Conservation (phyloP, 495 filamentous ascomycete genomes). For the Penicillium antarcticum region DNA sequence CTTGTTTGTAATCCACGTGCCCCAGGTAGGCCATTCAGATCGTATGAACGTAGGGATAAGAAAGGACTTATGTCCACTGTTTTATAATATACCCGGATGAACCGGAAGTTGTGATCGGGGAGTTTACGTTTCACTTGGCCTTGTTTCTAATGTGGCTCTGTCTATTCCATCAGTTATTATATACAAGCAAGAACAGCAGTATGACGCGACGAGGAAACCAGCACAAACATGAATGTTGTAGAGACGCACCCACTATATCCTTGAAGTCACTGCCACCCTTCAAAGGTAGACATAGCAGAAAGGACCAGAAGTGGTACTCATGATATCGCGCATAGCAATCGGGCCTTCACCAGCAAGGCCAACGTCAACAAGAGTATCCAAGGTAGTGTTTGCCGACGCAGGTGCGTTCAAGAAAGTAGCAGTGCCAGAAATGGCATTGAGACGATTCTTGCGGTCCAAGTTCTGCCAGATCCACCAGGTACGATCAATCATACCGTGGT, state of each 20-base stretch:
- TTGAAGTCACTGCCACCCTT: neutral
- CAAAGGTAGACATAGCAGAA: slow-evolving; percentile 57
- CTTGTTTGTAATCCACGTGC: too few species aligned
- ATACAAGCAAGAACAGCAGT: neutral
- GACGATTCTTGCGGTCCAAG: slow-evolving; percentile 44
- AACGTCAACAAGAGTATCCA: slow-evolving; percentile 42
- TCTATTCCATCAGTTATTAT: neutral
- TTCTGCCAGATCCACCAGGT: slow-evolving; percentile 72
- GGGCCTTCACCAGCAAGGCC: slow-evolving; percentile 35
- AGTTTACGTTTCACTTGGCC: too few species aligned
- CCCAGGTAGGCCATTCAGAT: too few species aligned
- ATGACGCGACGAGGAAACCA: too few species aligned
- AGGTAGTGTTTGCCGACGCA: slow-evolving; percentile 43
- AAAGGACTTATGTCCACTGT: too few species aligned
- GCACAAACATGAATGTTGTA: too few species aligned
- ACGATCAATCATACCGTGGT: slow-evolving; percentile 69
- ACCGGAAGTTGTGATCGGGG: too few species aligned
- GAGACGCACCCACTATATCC: neutral
- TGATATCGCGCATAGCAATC: slow-evolving; percentile 41
- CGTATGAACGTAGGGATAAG: too few species aligned
- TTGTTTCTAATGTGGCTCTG: too few species aligned
- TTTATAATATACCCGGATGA: too few species aligned
- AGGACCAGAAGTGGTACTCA: slow-evolving; percentile 50
- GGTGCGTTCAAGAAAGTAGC: slow-evolving; percentile 55
- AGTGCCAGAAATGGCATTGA: slow-evolving; percentile 48